Conservation (phyloP, 176 grass and related monocot genomes). For the Zizania latifolia region DNA sequence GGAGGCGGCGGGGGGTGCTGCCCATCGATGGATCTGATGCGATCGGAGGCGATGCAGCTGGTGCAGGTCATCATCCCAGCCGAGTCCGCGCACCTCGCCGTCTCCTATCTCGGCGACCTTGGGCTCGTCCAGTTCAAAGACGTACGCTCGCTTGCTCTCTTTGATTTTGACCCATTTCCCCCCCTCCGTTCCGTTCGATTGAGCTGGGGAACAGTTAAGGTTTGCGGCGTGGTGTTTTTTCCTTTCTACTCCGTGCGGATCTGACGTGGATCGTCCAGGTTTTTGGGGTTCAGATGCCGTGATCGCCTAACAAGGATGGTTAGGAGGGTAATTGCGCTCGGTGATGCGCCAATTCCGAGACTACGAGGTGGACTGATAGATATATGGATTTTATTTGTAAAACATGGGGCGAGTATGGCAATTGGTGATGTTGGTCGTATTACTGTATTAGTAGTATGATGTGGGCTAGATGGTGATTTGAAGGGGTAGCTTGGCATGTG, state of each 20-base stretch:
- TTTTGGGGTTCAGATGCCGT: background rate
- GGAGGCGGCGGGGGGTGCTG: slow-evolving; percentile 60
- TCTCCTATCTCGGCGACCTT: slow-evolving; percentile 89
- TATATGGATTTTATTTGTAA: no score
- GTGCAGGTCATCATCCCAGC: slow-evolving; percentile 93
- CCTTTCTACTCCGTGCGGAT: background rate
- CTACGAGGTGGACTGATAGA: background rate
- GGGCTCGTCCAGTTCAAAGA: slow-evolving; percentile 97
- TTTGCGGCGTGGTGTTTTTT: background rate
- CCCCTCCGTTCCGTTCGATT: background rate
- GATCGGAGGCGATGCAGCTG: slow-evolving; percentile 96
- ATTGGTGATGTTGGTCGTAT: background rate
- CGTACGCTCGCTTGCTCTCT: slow-evolving; percentile 24
- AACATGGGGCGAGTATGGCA: no score
- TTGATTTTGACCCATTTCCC: background rate
- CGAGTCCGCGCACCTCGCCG: slow-evolving; percentile 66
- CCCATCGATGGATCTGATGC: slow-evolving; percentile 92
- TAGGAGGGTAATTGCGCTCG: background rate
- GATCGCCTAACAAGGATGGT: background rate
- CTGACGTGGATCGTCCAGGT: background rate
- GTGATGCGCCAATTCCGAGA: background rate
- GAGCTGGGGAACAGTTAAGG: background rate
- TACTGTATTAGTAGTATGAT: no score
- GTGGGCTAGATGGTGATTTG: background rate
- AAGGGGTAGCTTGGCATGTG: background rate